Evolutionary conservation across 2,329 filamentous ascomycete genomes (phyloP).

Genomic region (Sclerotinia sclerotiorum): DNA sequence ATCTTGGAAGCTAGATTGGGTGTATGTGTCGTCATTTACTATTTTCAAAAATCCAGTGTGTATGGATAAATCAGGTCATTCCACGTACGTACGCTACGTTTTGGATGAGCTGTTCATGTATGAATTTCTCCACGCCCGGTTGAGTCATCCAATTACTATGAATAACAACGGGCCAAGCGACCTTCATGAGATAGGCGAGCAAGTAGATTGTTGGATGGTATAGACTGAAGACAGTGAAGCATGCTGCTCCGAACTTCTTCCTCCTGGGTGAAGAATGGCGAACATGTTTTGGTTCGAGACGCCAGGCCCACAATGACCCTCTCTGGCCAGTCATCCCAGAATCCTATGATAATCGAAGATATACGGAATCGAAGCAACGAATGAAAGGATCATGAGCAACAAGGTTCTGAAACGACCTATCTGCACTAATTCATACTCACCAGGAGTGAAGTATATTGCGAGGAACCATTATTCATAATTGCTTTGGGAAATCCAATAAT

Average conservation of each 20-base stretch:
- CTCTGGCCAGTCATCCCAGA: neutral
- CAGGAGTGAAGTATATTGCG: neutral
- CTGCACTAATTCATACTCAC: conserved; percentile 1
- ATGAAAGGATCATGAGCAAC: neutral
- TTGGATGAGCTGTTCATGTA: neutral
- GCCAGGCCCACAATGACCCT: neutral
- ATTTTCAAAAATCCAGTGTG: neutral
- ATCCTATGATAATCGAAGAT: neutral
- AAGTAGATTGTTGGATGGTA: neutral
- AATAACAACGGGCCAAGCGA: neutral
- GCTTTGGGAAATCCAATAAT: neutral
- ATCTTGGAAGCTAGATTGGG: neutral
- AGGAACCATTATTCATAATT: conserved; percentile 16
- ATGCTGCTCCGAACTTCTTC: neutral
- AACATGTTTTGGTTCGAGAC: neutral
- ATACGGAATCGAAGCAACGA: neutral
- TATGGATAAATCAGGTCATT: conserved; percentile 1
- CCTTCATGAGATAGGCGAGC: neutral
- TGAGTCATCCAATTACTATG: neutral
- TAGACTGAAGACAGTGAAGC: neutral
- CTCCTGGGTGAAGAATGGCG: neutral
- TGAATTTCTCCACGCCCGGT: neutral
- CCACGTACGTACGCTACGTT: conserved; percentile 2
- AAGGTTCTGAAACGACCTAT: neutral
- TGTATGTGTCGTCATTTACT: neutral